A percentile compares a stretch with the other conserved stretches of the same genome.
phyloP scores from a whole-genome alignment of 371 early-diverging fungal genomes.

The Scutellospora calospora region DNA sequence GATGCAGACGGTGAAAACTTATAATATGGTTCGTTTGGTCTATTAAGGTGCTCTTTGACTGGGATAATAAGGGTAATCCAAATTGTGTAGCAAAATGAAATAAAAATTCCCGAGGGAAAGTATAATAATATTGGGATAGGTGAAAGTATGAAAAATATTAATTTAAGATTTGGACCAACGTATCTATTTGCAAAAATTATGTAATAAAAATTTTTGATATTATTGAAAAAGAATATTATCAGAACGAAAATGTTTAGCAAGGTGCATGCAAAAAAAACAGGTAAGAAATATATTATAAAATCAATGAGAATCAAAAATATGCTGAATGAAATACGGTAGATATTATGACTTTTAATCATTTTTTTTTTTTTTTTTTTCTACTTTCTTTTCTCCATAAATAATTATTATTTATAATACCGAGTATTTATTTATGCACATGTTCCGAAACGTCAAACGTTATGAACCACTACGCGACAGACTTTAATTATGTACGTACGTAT shows the following conservation, averaged over 20 bases:
- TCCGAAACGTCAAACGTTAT: no score
- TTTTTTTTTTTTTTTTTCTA: no score
- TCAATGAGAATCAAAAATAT: neutral
- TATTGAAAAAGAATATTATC: neutral
- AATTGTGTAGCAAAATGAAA: neutral
- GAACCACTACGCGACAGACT: no score
- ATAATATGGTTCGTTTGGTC: neutral
- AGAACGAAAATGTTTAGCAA: neutral
- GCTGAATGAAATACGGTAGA: neutral
- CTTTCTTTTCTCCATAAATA: no score
- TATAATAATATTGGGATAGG: neutral
- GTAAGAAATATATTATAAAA: conserved; percentile 13
- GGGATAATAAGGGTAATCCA: neutral
- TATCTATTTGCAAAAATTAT: neutral
- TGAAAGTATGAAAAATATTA: neutral
- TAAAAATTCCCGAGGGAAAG: neutral
- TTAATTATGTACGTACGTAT: no score
- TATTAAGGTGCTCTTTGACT: neutral
- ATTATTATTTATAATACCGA: no score
- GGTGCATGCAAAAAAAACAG: neutral
- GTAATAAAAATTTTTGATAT: neutral
- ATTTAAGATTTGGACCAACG: neutral
- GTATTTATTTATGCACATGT: no score
- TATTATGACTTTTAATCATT: no score
- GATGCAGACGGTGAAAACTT: neutral